A percentile compares a stretch with the other conserved stretches of the same genome.
These are phyloP conservation scores for Dendryphion nanum DNA, from an alignment of 2,329 filamentous ascomycete species.

Conservation along the genomic window DNA sequence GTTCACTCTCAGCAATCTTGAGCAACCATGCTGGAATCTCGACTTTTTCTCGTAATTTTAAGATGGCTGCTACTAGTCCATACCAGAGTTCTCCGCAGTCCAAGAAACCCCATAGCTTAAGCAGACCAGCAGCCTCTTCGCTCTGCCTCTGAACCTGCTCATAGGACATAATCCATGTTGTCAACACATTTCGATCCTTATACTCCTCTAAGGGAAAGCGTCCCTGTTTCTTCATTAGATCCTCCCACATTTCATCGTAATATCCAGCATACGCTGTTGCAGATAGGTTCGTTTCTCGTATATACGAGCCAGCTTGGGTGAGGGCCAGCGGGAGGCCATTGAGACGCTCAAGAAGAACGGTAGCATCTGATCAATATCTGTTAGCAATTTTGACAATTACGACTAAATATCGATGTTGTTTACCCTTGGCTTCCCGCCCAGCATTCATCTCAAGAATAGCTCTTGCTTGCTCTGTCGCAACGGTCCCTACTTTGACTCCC, in stretches of 20 bases:
- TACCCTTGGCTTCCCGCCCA: slow-evolving; percentile 2
- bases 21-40: too few relatives aligned
- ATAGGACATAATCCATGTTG: slow-evolving; percentile 33
- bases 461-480: slow-evolving; percentile 6
- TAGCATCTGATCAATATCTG: slow-evolving; percentile 6
- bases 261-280: not conserved
- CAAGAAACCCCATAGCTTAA: slow-evolving; percentile 41
- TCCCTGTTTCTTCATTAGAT: slow-evolving; percentile 30
- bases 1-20: too few relatives aligned
- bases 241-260: slow-evolving; percentile 37
- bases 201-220: slow-evolving; percentile 31
- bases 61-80: slow-evolving; percentile 12
- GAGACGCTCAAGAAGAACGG: slow-evolving; percentile 7
- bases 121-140: slow-evolving; percentile 18
- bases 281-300: not conserved
- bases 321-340: slow-evolving; percentile 23
- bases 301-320: slow-evolving; percentile 19
- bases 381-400: too few relatives aligned
- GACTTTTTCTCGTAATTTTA: too few relatives aligned
- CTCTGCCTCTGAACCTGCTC: slow-evolving; percentile 21
- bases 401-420: too few relatives aligned
- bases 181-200: slow-evolving; percentile 27
- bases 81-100: slow-evolving; percentile 46
- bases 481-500: slow-evolving; percentile 7
- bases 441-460: slow-evolving; percentile 11